Base-by-base conservation (phyloP, 352 stramenopile genomes). In the Aphanomyces cochlioides region DNA sequence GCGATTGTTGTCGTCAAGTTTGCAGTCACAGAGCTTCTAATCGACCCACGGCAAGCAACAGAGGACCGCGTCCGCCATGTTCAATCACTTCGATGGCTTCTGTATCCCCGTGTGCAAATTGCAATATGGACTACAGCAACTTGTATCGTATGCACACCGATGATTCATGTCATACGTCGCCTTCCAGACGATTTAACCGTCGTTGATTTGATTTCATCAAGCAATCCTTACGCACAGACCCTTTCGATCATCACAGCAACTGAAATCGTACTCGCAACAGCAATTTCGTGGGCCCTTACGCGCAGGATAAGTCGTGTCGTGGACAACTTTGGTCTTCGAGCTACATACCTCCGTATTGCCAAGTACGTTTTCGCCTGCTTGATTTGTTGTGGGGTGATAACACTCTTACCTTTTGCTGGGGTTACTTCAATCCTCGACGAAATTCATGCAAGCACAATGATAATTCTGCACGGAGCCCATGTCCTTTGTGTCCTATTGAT, bases 311-410 rank as follows among this genome's bases (percentile, higher is more conserved):
- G 64, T 36, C 64, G 45, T 15, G 53, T 70, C 17, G 64, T 70
- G 2, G 64, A 70, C 38, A 70, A 70, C 40, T 70, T 70, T 70
- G 64, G 64, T 7, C 39, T 70, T n/a, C 53, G 53, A n/a, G 47
- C 19, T 8, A 47, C 64, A 3, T 70, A 70, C 39, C 12, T 47
- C n/a, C 21, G 43, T 21, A 56, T n/a, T 8, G 47, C 64, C 8
- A 54, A 19, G 38, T 40, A 61, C 54, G 56, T 43, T 21, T 21
- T 36, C 2, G 19, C 39, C 6, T 54, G 64, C 40, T 12, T 70
- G 3, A 7, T 38, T 17, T 7, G 36, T 3, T 70, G 61, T 36
- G 21, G 4, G 13, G 4, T 41, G 7, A 36, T 58, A 21, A 47
- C 47, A 19, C 1, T 64, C 5, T 34, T 70, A 7, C 7, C 40